Conservation (phyloP, 805 yeast genomes). For the Candida ficus region DNA sequence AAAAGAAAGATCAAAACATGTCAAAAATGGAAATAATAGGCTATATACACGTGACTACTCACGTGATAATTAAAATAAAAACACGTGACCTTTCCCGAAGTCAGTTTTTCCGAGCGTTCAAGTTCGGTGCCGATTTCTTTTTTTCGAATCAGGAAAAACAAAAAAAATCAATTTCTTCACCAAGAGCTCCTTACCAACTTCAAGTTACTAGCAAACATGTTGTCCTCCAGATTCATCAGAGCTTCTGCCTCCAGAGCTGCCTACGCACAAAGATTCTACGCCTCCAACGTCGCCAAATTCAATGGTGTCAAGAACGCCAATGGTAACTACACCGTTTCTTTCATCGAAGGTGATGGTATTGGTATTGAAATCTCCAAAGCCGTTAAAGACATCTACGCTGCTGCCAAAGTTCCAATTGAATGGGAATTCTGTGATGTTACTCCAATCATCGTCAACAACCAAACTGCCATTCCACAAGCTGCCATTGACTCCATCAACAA, state of each 20-base stretch:
- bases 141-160: slow-evolving; percentile 2
- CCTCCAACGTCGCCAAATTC: slow-evolving; percentile 56
- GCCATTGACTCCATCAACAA: slow-evolving; percentile 91
- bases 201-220: slow-evolving; percentile 51
- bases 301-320: slow-evolving; percentile 60
- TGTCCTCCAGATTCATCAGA: slow-evolving; percentile 88
- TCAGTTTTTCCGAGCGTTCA: neutral
- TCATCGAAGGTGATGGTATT: slow-evolving; percentile 98
- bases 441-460: slow-evolving; percentile 86
- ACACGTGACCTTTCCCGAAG: neutral
- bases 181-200: slow-evolving; percentile 22
- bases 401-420: slow-evolving; percentile 92
- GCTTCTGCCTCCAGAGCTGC: slow-evolving; percentile 21
- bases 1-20: too few relatives aligned
- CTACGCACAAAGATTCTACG: slow-evolving; percentile 26
- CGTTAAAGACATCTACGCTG: slow-evolving; percentile 86
- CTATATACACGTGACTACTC: too few relatives aligned
- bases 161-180: neutral
- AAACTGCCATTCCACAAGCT: slow-evolving; percentile 86
- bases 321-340: slow-evolving; percentile 89
- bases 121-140: slow-evolving; percentile 11
- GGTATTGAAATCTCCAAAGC: slow-evolving; percentile 94
- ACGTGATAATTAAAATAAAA: too few relatives aligned
- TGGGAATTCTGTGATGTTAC: slow-evolving; percentile 98
- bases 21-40: too few relatives aligned